phyloP scores from a whole-genome alignment of 2,329 filamentous ascomycete genomes.

The Cytospora piceicola region DNA sequence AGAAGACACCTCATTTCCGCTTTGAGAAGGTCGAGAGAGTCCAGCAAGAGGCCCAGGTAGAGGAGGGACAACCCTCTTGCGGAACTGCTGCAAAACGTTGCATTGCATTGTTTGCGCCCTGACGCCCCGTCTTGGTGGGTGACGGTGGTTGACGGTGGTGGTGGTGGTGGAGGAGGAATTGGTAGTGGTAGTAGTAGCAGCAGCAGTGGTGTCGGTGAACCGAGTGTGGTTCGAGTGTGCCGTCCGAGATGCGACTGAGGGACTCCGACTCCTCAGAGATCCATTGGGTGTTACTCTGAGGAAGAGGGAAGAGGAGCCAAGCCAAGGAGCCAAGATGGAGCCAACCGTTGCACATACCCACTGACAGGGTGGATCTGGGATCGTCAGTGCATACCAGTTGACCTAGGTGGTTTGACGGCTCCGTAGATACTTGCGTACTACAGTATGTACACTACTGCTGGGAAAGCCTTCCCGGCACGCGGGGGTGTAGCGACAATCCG shows the following conservation, averaged over 20 bases:
- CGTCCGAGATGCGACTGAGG: neutral
- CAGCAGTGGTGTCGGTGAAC: neutral
- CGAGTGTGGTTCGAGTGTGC: neutral
- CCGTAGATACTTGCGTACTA: neutral
- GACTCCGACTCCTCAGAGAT: neutral
- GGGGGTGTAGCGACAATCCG: neutral
- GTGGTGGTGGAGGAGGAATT: neutral
- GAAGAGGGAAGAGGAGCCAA: neutral
- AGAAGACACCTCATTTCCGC: neutral
- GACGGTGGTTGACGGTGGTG: neutral
- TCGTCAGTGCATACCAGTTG: neutral
- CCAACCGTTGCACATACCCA: neutral
- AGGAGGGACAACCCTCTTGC: neutral
- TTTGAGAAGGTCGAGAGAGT: neutral
- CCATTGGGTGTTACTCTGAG: neutral
- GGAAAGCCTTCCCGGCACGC: neutral
- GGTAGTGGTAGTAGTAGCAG: too few species aligned
- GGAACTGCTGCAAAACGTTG: neutral
- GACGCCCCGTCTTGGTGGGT: neutral
- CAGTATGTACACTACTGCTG: too few species aligned
- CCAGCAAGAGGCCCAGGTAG: neutral
- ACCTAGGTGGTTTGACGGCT: neutral
- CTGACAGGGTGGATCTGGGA: neutral
- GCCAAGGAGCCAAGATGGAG: neutral
- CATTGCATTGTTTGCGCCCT: neutral